These are phyloP conservation scores for Nakataea oryzae DNA, from an alignment of 2,329 filamentous ascomycete species.

Conservation along the genomic window DNA sequence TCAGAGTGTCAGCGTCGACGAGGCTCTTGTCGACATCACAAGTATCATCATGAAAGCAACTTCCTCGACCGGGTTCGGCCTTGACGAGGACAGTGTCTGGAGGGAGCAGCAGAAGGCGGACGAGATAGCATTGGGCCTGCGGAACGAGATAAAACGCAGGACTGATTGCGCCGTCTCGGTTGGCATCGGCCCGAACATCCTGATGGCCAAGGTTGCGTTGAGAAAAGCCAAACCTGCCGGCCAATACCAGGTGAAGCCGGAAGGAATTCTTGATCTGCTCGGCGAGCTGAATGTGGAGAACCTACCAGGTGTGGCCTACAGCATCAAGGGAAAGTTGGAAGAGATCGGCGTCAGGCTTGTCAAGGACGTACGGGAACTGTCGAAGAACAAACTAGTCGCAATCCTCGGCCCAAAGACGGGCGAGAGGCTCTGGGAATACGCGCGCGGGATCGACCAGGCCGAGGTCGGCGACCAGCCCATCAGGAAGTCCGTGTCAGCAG, in stretches of 20 bases:
- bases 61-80: constrained; percentile 53
- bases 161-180: constrained; percentile 87
- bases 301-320: constrained; percentile 86
- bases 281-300: constrained; percentile 68
- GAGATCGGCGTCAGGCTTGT: constrained; percentile 76
- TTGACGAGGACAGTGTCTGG: constrained; percentile 59
- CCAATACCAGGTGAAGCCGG: constrained; percentile 78
- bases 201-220: constrained; percentile 84
- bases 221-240: constrained; percentile 91
- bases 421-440: constrained; percentile 81
- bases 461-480: constrained; percentile 80
- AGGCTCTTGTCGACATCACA: constrained; percentile 81
- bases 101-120: constrained; percentile 73
- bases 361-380: constrained; percentile 67
- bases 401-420: constrained; percentile 85
- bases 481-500: constrained; percentile 90
- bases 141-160: constrained; percentile 57
- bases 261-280: constrained; percentile 67
- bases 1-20: constrained; percentile 95
- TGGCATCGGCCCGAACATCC: constrained; percentile 82
- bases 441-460: constrained; percentile 73
- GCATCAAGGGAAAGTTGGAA: constrained; percentile 77
- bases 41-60: constrained; percentile 53
- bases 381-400: constrained; percentile 64
- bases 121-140: constrained; percentile 55